Base-by-base conservation (phyloP, 192 early-diverging fungal species). In the Entophlyctis helioformis region DNA sequence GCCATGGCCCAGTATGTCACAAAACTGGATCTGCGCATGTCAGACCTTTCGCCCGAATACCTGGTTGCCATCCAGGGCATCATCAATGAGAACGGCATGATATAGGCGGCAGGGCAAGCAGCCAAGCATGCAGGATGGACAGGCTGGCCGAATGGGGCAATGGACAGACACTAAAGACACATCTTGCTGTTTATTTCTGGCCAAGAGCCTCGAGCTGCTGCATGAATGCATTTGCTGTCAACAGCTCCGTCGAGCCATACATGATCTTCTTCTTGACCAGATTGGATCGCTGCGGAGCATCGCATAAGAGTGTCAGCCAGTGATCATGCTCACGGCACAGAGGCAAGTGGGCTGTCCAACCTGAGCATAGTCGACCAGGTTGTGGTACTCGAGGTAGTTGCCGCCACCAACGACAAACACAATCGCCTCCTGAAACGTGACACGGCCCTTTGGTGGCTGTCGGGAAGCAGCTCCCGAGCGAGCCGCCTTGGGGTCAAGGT, bases 381-480 rank as follows among this genome's bases (percentile, higher is more conserved):
- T 97, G 51, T 95, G 90, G 61, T 92, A 91, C 69, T 99, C 96
- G 41, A 91, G 66, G 65, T 97, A 99, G 59, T 96, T 96, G 21
- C 96, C 96, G 29, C 96, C 96, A 22, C 96, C 96, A 33, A 96
- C 77, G 10, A 92, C 85, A 79, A 99, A 97, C 20, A 99, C 96
- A 59, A 99, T 83, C 3, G 91, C 93, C 43, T 96, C 87, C 44
- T 87, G 80, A 52, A 85, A 89, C 0, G 76, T 64, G 1, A 36
- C 39, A 9, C 40, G 31, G 18, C 47, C 36, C 15, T 53, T 53
- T 21, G 38, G 27, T 19, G 7, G 34, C 18, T 59, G 35, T n/a
- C 33, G 35, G 0, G 42, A 41, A 8, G 28, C 31, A 26, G 46
- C 39, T 25, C 18, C 15, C 25, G 41, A 34, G 11, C 46, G 15